Percentiles rank a stretch among this genome's conserved stretches.
Evolutionary conservation across 192 early-diverging fungal species (phyloP).

Genomic region (Umbelopsis sp.): DNA sequence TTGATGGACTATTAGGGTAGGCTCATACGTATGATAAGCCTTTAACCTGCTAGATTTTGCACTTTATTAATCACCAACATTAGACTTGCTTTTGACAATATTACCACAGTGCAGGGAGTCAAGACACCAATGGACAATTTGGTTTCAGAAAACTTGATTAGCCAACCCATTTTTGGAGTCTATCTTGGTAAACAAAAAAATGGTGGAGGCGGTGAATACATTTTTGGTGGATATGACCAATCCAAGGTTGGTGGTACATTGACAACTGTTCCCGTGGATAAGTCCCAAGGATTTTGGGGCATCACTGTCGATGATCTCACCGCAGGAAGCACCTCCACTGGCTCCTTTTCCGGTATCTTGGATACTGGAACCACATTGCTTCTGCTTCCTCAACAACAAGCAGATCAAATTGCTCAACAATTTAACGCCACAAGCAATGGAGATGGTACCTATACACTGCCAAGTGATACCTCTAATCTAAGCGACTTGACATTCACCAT

Average conservation of each 20-base stretch:
- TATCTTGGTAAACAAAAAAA: conserved; percentile 58
- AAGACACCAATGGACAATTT: conserved; percentile 59
- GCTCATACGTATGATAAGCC: not conserved
- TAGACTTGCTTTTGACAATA: conserved; percentile 36
- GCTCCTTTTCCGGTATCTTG: conserved; percentile 47
- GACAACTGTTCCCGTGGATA: conserved; percentile 49
- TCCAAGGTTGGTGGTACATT: conserved; percentile 40
- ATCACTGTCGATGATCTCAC: conserved; percentile 15
- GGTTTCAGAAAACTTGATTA: conserved; percentile 54
- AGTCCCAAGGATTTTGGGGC: conserved; percentile 32
- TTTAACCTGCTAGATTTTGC: too few relatives aligned
- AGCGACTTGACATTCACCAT: conserved; percentile 38
- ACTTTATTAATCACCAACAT: too few relatives aligned
- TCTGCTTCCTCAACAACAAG: conserved; percentile 44
- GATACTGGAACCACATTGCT: conserved; percentile 71
- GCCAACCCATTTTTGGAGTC: conserved; percentile 71
- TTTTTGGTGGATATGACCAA: conserved; percentile 49
- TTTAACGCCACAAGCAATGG: conserved; percentile 26
- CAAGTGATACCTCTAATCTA: conserved; percentile 27
- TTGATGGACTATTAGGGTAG: conserved; percentile 34
- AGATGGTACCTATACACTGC: conserved; percentile 31
- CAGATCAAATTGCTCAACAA: conserved; percentile 17
- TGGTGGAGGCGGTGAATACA: conserved; percentile 42
- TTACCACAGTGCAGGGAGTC: conserved; percentile 29
- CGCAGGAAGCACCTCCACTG: conserved; percentile 3